phyloP scores from a whole-genome alignment of 805 yeast species.

The Yarrowia sp. region DNA sequence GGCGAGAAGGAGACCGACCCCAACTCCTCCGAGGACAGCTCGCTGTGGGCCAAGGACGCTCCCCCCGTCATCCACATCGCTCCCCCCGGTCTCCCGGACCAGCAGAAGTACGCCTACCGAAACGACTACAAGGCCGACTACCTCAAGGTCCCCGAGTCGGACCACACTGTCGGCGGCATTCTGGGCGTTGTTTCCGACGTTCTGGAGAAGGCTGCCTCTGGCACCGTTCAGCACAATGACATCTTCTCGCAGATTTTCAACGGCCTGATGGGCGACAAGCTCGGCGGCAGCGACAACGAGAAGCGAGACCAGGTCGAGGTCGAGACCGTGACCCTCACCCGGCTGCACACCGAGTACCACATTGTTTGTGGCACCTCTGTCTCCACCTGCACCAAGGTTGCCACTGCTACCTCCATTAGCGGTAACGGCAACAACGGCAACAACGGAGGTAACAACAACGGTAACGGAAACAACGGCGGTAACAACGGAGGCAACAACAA shows the following conservation, averaged over 20 bases:
- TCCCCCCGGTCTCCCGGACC: constrained; percentile 34
- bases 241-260: constrained; percentile 32
- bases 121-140: constrained; percentile 38
- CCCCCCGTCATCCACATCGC: constrained; percentile 30
- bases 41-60: constrained; percentile 32
- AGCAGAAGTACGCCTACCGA: constrained; percentile 36
- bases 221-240: constrained; percentile 15
- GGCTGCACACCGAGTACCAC: constrained; percentile 33
- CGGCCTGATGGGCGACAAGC: constrained; percentile 25
- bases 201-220: constrained; percentile 21
- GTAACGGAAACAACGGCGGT: neutral
- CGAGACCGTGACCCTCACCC: constrained; percentile 35
- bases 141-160: constrained; percentile 31
- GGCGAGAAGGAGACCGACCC: constrained; percentile 24
- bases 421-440: neutral
- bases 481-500: neutral
- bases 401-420: neutral
- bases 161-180: constrained; percentile 35
- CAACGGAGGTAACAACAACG: neutral
- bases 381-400: constrained; percentile 17
- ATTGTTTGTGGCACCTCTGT: constrained; percentile 12
- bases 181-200: constrained; percentile 33
- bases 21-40: neutral
- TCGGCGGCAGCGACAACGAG: neutral
- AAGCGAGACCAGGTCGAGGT: constrained; percentile 35